Conservation (phyloP, 129 eudicot species). For the Flaveria bidentis region DNA sequence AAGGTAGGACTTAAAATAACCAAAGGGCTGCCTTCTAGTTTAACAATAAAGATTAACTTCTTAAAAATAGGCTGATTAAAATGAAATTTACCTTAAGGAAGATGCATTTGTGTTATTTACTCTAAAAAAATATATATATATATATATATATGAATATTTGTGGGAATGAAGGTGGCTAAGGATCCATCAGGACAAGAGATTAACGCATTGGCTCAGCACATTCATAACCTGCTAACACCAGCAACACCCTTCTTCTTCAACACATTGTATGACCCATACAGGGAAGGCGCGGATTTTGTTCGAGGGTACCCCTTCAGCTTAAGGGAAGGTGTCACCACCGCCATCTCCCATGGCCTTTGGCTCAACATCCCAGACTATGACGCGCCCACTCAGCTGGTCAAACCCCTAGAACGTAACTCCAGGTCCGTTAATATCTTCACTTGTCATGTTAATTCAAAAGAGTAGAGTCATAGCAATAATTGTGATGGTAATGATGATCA, state of each 20-base stretch:
- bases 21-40: too few relatives aligned
- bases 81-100: too few relatives aligned
- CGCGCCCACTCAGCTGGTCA: constrained; percentile 79
- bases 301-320: constrained; percentile 78
- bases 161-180: constrained; percentile 54
- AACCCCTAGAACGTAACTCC: constrained; percentile 67
- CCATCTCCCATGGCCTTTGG: constrained; percentile 84
- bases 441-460: not conserved
- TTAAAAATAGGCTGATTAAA: too few relatives aligned
- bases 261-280: constrained; percentile 73
- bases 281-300: constrained; percentile 73
- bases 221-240: constrained; percentile 60
- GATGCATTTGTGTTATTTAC: too few relatives aligned
- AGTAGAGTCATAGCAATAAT: not conserved
- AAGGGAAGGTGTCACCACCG: constrained; percentile 76
- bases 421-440: constrained; percentile 26
- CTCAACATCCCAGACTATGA: constrained; percentile 83
- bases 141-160: too few relatives aligned
- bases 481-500: constrained; percentile 8
- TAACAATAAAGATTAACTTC: too few relatives aligned
- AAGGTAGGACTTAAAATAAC: too few relatives aligned
- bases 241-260: constrained; percentile 74
- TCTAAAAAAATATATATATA: too few relatives aligned
- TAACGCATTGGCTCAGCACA: constrained; percentile 67
- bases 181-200: constrained; percentile 71